Evolutionary conservation across 345 rosid genomes (phyloP), one percentile per base, ranked within the genome.

Genomic region (Eucalyptus shirleyi): DNA sequence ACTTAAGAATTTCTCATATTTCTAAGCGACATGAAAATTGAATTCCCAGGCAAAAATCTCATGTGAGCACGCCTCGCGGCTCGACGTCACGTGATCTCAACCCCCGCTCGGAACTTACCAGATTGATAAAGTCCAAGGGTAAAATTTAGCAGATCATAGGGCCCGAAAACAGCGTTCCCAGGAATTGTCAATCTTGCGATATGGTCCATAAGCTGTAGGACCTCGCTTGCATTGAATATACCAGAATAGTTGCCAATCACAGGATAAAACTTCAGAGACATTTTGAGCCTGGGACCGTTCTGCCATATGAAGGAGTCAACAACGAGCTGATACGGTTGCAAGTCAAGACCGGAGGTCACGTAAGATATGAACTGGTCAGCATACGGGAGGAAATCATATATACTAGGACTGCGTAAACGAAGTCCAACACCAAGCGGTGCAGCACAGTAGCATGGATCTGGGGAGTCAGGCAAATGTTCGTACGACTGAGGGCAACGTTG

Each of bases 321-420:
- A 12, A 56, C 7, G 24, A 96, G 83, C 87, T 95, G 97, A 89
- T 95, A 92, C 34, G 24, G 45, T 21, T 93, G 89, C 89, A 95
- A 50, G 49, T 53, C 14, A 50, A 94, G 94, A 89, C 28, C 69
- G 8, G 90, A 51, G 37, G 95, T 91, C 15, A 94, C 18, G 87
- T 85, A 93, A 18, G 3, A 9, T 86, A 34, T 67, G 90, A 90
- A 96, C 30, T 4, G 6, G 26, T 65, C 10, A 28, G 40, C 67
- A 67, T 92, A 94, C 34, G 95, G 96, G 34, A 19, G 91, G 59
- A 96, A 96, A 88, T 92, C 90, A 24, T 89, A 89, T 50, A 96
- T 88, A 86, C 93, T 91, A 50, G 98, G 96, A 91, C 95, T 96
- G 89, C 91, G 90, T 89, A 94, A 89, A 72, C 94, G 93, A 30